Conservation (phyloP, 2,329 filamentous ascomycete species). For the Microsporum audouinii region DNA sequence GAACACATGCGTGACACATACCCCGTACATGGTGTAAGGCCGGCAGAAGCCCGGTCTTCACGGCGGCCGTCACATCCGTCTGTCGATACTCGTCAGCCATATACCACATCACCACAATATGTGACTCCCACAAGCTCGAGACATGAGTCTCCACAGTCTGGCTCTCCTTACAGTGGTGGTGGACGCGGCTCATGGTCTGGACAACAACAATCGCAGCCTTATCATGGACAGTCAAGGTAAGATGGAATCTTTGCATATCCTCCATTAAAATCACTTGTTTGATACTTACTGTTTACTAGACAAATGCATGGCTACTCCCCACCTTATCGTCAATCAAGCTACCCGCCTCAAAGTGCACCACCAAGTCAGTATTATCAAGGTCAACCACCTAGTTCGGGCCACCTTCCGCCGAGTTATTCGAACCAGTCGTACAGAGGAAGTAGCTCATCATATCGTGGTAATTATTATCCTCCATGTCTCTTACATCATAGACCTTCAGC, state of each 20-base stretch:
- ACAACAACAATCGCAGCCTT: slow-evolving; percentile 26
- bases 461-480: slow-evolving; percentile 39
- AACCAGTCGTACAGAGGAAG: slow-evolving; percentile 43
- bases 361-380: slow-evolving; percentile 47
- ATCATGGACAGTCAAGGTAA: slow-evolving; percentile 42
- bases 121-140: slow-evolving; percentile 43
- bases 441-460: slow-evolving; percentile 47
- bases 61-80: slow-evolving; percentile 31
- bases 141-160: slow-evolving; percentile 50
- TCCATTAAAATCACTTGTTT: background rate
- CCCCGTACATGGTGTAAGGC: slow-evolving; percentile 24
- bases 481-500: slow-evolving; percentile 34
- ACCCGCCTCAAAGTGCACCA: slow-evolving; percentile 43
- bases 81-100: slow-evolving; percentile 36
- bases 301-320: slow-evolving; percentile 49
- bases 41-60: slow-evolving; percentile 23
- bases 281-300: slow-evolving; percentile 17
- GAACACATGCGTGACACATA: slow-evolving; percentile 25
- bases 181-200: slow-evolving; percentile 44
- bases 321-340: slow-evolving; percentile 48
- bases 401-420: slow-evolving; percentile 44
- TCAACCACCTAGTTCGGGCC: slow-evolving; percentile 45
- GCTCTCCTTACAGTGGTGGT: slow-evolving; percentile 47
- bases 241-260: slow-evolving; percentile 15
- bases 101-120: slow-evolving; percentile 50